Conservation (phyloP, 2,329 filamentous ascomycete genomes). For the Curvularia verruculosa region DNA sequence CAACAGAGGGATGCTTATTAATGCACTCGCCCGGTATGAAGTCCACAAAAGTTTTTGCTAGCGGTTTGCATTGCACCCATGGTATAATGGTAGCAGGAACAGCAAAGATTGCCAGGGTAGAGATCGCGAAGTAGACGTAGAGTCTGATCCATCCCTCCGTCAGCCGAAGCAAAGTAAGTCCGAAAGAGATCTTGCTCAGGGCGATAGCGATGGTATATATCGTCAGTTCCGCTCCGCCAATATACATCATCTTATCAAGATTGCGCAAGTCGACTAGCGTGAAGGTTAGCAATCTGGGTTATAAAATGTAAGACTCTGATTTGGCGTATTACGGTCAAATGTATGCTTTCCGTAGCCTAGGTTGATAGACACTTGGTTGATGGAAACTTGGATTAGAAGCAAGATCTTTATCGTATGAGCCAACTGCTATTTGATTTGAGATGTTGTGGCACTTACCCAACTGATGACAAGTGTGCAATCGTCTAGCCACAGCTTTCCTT, state of each 20-base stretch:
- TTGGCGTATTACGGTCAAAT: slow-evolving; percentile 15
- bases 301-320: slow-evolving; percentile 2
- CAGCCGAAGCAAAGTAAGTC: slow-evolving; percentile 20
- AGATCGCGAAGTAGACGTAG: slow-evolving; percentile 18
- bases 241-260: slow-evolving; percentile 14
- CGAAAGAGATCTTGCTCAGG: slow-evolving; percentile 26
- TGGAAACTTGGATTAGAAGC: slow-evolving; percentile 19
- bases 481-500: slow-evolving; percentile 22
- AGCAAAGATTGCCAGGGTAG: slow-evolving; percentile 14
- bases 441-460: slow-evolving; percentile 16
- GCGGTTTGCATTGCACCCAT: slow-evolving; percentile 18
- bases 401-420: slow-evolving; percentile 12
- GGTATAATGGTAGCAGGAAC: slow-evolving; percentile 15
- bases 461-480: slow-evolving; percentile 16
- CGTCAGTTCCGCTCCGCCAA: slow-evolving; percentile 16
- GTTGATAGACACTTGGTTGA: slow-evolving; percentile 22
- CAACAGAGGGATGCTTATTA: slow-evolving; percentile 17
- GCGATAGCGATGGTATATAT: slow-evolving; percentile 18
- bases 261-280: slow-evolving; percentile 12
- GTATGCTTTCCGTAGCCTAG: slow-evolving; percentile 20
- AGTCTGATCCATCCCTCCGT: slow-evolving; percentile 16
- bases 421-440: background rate
- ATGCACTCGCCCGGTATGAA: slow-evolving; percentile 18
- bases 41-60: slow-evolving; percentile 19
- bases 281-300: slow-evolving; percentile 2